Conservation (phyloP, 2,329 filamentous ascomycete species). For the Herpotrichia juniperi region DNA sequence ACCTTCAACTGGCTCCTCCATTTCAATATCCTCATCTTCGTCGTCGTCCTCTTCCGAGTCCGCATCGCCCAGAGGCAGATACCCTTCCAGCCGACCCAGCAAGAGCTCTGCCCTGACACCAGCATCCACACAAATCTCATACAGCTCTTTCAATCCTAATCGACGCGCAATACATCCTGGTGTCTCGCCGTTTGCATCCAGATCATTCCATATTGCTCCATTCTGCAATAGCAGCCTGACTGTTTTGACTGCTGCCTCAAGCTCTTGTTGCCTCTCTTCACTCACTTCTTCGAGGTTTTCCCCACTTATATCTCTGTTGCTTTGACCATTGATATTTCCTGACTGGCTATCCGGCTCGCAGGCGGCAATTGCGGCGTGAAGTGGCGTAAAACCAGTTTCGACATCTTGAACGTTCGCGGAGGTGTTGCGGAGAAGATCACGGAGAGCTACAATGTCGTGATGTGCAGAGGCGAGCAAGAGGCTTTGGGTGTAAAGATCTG, state of each 20-base stretch:
- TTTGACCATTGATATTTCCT: slow-evolving; percentile 30
- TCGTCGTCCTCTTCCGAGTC: slow-evolving; percentile 57
- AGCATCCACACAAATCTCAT: slow-evolving; percentile 84
- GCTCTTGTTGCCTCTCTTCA: slow-evolving; percentile 40
- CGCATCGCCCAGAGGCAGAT: slow-evolving; percentile 71
- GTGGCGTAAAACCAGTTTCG: slow-evolving; percentile 81
- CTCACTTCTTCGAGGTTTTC: slow-evolving; percentile 29
- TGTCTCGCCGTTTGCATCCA: slow-evolving; percentile 85
- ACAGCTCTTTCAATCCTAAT: slow-evolving; percentile 72
- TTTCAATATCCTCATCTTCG: slow-evolving; percentile 44
- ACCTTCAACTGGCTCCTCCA: slow-evolving; percentile 24
- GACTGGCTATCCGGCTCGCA: slow-evolving; percentile 51
- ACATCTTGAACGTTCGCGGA: slow-evolving; percentile 81
- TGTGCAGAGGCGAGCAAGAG: slow-evolving; percentile 70
- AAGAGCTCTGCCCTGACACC: slow-evolving; percentile 90
- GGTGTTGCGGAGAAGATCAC: slow-evolving; percentile 68
- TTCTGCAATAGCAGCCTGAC: slow-evolving; percentile 80
- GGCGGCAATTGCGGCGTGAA: slow-evolving; percentile 85
- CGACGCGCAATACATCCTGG: slow-evolving; percentile 82
- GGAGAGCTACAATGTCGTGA: slow-evolving; percentile 71
- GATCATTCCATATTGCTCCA: slow-evolving; percentile 97
- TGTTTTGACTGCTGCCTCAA: slow-evolving; percentile 67
- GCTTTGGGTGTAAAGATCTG: slow-evolving; percentile 58
- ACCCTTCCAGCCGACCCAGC: slow-evolving; percentile 80
- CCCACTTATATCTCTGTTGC: slow-evolving; percentile 26